Evolutionary conservation across 1,139 yeast species (phyloP), one percentile per base, ranked within the genome.

Genomic region (Yamadazyma kanchanaburiensis): DNA sequence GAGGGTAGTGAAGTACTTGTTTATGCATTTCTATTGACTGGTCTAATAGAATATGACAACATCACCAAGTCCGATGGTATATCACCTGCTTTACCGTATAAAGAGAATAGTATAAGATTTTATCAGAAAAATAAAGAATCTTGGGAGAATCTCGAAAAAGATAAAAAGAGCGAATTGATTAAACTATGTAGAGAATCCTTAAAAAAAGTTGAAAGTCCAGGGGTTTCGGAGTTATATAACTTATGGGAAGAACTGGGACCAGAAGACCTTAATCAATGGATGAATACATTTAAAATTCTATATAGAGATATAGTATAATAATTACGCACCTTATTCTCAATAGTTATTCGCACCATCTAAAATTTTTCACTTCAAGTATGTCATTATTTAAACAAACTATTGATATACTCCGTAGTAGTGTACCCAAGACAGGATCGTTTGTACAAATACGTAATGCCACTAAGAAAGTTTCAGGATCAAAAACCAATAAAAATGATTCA

Each of bases 381-480:
- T 30, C 33, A 2, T 33, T 33, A 20, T 27, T 33, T 15, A 33
- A 15, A 25, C 25, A 24, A 16, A 22, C 32, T 5, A 26, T 22
- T 2, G 28, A 21, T 9, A 14, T 15, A 8, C 19, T 24, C 12
- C 24, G 32, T 12, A 21, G 27, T 12, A 28, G 28, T 17, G 24
- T 25, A 27, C 12, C 12, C n/a, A 13, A 22, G 4, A 22, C 12
- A 11, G 21, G 6, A n/a, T n/a, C 6, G n/a, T 23, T 12, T 21
- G 26, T 11, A 5, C 43, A 43, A 25, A 74, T 86, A 13, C 89
- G 98, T 70, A 78, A 80, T 20, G 96, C 98, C 19, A 88, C 96
- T 21, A 91, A 91, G 60, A 81, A 79, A 53, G 96, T 94, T 4
- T 87, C 95, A 12, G 96, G 97, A 45, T 88, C 96, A 18, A 84